These are phyloP conservation scores for Aspergillus novofumigatus DNA, from an alignment of 2,329 filamentous ascomycete genomes.

Conservation along the genomic window DNA sequence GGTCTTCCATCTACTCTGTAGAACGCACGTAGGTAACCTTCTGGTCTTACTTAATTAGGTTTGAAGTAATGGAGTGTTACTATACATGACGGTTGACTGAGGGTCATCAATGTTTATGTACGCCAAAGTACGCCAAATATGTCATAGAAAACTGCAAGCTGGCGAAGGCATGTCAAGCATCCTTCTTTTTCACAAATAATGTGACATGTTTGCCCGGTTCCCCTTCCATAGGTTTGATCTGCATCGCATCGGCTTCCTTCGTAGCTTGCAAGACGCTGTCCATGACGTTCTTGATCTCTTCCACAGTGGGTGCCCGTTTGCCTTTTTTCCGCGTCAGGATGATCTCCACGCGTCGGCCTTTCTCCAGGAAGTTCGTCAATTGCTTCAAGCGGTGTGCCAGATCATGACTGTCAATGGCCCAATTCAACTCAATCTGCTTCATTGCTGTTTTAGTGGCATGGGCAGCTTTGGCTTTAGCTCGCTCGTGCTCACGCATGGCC, in stretches of 20 bases:
- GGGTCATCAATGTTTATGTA: slow-evolving; percentile 13
- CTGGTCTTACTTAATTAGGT: not conserved
- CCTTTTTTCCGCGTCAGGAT: slow-evolving; percentile 64
- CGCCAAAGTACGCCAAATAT: slow-evolving; percentile 7
- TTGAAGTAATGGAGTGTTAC: not conserved
- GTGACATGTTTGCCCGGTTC: slow-evolving; percentile 35
- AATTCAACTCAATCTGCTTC: slow-evolving; percentile 87
- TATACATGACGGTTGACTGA: not conserved
- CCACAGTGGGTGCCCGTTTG: slow-evolving; percentile 55
- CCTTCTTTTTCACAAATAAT: slow-evolving; percentile 35
- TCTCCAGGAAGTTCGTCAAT: slow-evolving; percentile 64
- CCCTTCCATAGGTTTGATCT: slow-evolving; percentile 41
- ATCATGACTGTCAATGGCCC: slow-evolving; percentile 76
- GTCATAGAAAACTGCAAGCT: not conserved
- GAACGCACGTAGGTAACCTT: not conserved
- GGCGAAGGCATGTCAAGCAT: slow-evolving; percentile 1
- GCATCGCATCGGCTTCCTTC: slow-evolving; percentile 39
- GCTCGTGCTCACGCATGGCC: slow-evolving; percentile 45
- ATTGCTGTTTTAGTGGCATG: slow-evolving; percentile 37
- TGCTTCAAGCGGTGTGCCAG: slow-evolving; percentile 66
- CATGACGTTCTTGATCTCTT: slow-evolving; percentile 60
- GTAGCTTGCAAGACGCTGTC: slow-evolving; percentile 45
- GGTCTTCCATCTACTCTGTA: not conserved
- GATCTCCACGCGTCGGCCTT: slow-evolving; percentile 73
- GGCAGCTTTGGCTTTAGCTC: slow-evolving; percentile 36